phyloP scores from a whole-genome alignment of 257 asterid genomes.

The Asclepias syriaca region DNA sequence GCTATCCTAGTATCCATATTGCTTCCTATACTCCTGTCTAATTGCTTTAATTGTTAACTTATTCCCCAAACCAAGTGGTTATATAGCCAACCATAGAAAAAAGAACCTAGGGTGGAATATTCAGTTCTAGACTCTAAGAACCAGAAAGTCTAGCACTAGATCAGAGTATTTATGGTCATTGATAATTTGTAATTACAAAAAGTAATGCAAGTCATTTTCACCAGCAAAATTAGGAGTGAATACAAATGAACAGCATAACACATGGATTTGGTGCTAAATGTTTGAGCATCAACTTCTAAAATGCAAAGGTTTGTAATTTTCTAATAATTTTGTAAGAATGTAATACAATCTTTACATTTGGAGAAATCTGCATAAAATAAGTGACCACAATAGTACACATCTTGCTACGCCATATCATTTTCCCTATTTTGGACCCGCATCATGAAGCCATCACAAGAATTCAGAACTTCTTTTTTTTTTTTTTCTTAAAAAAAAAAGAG shows the following conservation, averaged over 20 bases:
- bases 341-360: not conserved
- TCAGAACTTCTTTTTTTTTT: too few relatives aligned
- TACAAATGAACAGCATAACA: not conserved
- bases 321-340: not conserved
- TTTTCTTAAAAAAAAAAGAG: not conserved
- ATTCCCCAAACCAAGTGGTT: not conserved
- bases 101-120: not conserved
- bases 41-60: not conserved
- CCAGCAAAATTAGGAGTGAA: not conserved
- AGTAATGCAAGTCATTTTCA: not conserved
- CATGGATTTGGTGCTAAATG: not conserved
- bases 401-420: not conserved
- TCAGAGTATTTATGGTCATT: not conserved
- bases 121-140: not conserved
- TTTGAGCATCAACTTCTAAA: not conserved
- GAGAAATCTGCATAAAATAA: conserved; percentile 1
- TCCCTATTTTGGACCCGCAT: not conserved
- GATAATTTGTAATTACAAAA: not conserved
- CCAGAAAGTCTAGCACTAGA: not conserved
- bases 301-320: not conserved
- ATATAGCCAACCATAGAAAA: not conserved
- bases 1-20: not conserved
- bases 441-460: not conserved
- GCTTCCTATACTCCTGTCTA: not conserved
- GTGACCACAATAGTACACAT: not conserved